Conservation (phyloP, 805 yeast genomes). For the Wickerhamiella sorbophila region DNA sequence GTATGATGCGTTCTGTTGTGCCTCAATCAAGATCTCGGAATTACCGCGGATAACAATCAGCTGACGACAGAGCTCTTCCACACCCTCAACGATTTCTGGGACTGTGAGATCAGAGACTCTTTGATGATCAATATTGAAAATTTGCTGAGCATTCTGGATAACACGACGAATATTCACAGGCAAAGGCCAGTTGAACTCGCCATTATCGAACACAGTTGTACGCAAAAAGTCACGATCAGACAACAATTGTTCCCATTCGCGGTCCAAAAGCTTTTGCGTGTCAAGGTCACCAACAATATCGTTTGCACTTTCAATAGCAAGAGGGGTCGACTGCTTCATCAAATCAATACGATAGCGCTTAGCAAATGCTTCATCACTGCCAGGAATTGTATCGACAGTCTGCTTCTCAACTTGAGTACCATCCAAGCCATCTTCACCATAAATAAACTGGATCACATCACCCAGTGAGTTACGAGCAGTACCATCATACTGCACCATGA, state of each 20-base stretch:
- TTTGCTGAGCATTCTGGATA: constrained; percentile 92
- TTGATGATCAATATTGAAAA: constrained; percentile 82
- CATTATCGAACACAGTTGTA: constrained; percentile 68
- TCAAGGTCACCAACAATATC: constrained; percentile 83
- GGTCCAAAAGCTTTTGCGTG: constrained; percentile 66
- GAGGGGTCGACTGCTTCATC: constrained; percentile 50
- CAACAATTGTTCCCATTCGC: constrained; percentile 64
- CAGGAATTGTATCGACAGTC: constrained; percentile 88
- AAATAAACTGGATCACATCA: constrained; percentile 86
- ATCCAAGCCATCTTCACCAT: constrained; percentile 99
- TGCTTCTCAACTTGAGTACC: constrained; percentile 97
- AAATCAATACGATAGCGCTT: constrained; percentile 75
- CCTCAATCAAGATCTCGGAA: constrained; percentile 57
- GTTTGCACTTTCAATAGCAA: constrained; percentile 72
- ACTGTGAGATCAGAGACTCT: constrained; percentile 83
- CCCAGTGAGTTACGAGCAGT: constrained; percentile 97
- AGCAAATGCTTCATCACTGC: constrained; percentile 73
- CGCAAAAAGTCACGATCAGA: constrained; percentile 72
- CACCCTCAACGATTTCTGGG: constrained; percentile 62
- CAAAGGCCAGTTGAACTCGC: constrained; percentile 94
- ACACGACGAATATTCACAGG: constrained; percentile 96
- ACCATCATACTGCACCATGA: constrained; percentile 96
- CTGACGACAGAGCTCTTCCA: constrained; percentile 49
- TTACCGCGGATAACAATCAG: constrained; percentile 66
- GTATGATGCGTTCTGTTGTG: constrained; percentile 82